These are phyloP conservation scores for Westerdykella ornata DNA, from an alignment of 2,329 filamentous ascomycete genomes.

Conservation along the genomic window DNA sequence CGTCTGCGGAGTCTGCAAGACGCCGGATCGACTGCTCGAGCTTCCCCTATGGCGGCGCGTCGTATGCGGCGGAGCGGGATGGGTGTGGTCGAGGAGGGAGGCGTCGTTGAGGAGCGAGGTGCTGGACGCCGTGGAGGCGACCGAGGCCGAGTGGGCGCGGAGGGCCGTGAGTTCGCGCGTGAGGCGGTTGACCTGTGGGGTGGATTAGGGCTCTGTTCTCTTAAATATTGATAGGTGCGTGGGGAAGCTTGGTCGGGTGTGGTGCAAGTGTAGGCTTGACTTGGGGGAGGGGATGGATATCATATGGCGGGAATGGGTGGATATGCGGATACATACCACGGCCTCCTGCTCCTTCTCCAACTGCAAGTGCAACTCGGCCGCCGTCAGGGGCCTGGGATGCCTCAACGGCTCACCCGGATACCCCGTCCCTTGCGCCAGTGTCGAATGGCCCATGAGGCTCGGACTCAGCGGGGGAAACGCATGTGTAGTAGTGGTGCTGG, in stretches of 20 bases:
- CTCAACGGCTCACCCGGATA: constrained; percentile 61
- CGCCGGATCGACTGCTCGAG: constrained; percentile 47
- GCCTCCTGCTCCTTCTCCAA: constrained; percentile 94
- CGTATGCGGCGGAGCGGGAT: constrained; percentile 48
- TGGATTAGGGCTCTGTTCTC: background rate
- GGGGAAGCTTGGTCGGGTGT: background rate
- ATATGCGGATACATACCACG: constrained; percentile 54
- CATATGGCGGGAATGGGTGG: background rate
- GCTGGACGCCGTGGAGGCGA: constrained; percentile 54
- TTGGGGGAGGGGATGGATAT: background rate
- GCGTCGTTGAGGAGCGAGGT: constrained; percentile 38
- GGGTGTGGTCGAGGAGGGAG: constrained; percentile 37
- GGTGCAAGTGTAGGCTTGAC: background rate
- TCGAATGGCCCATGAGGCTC: constrained; percentile 16
- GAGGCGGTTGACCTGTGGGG: constrained; percentile 73
- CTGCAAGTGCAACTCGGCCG: constrained; percentile 80
- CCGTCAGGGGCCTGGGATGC: constrained; percentile 80
- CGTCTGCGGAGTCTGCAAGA: constrained; percentile 16
- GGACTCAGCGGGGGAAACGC: constrained; percentile 36
- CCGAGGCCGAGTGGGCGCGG: constrained; percentile 60
- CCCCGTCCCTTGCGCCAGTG: constrained; percentile 16
- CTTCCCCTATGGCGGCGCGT: constrained; percentile 50
- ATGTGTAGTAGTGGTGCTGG: constrained; percentile 6
- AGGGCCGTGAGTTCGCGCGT: constrained; percentile 81
- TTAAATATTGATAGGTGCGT: background rate